A percentile compares a stretch with the other conserved stretches of the same genome.
phyloP scores from a whole-genome alignment of 495 filamentous ascomycete genomes.

The Lophiotrema nucula region DNA sequence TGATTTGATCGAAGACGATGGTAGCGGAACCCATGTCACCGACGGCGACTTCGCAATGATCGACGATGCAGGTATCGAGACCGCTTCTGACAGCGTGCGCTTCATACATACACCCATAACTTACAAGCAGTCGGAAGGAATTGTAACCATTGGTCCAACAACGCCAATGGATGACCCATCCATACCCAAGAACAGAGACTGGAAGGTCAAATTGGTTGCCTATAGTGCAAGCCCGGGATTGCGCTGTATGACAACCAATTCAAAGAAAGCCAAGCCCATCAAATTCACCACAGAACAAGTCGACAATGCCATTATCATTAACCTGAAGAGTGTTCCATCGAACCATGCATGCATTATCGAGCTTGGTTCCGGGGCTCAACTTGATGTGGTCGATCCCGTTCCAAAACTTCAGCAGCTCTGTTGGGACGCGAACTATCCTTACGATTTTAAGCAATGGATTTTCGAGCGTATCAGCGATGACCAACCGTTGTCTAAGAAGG shows the following conservation, averaged over 20 bases:
- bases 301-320: conserved; percentile 25
- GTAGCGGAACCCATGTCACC: conserved; percentile 25
- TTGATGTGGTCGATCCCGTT: conserved; percentile 26
- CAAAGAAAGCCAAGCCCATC: conserved; percentile 24
- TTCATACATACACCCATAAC: conserved; percentile 32
- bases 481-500: conserved; percentile 16
- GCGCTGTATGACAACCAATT: conserved; percentile 12
- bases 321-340: conserved; percentile 6
- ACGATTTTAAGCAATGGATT: conserved; percentile 24
- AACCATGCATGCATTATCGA: conserved; percentile 25
- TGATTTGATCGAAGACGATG: conserved; percentile 45
- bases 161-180: conserved; percentile 23
- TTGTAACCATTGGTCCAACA: conserved; percentile 29
- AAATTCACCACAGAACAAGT: conserved; percentile 8
- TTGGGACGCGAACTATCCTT: conserved; percentile 17
- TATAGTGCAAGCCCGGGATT: conserved; percentile 15
- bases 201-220: conserved; percentile 25
- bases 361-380: conserved; percentile 23
- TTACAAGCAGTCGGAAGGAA: conserved; percentile 32
- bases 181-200: conserved; percentile 28
- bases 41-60: conserved; percentile 31
- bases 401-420: conserved; percentile 16
- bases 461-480: conserved; percentile 6
- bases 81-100: conserved; percentile 11
- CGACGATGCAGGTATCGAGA: conserved; percentile 23